Conservation (phyloP, 129 eudicot genomes). For the Lonicera japonica region DNA sequence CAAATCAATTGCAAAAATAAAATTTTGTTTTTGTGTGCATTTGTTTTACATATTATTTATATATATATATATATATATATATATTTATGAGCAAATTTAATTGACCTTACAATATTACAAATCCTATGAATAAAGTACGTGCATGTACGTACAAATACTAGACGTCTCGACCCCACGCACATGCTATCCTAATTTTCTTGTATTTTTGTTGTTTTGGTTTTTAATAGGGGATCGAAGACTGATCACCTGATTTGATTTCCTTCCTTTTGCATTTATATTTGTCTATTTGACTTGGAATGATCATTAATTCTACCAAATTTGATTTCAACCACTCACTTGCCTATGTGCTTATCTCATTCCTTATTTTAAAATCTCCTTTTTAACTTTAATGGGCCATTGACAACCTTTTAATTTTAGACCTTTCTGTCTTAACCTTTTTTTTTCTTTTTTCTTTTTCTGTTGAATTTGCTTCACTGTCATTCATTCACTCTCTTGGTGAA, state of each 20-base stretch:
- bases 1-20: too few species aligned
- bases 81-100: too few species aligned
- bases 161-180: conserved; percentile 19
- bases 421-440: not conserved
- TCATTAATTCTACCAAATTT: not conserved
- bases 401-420: not conserved
- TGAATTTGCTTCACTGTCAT: not conserved
- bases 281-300: conserved; percentile 8
- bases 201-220: not conserved
- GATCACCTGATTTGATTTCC: not conserved
- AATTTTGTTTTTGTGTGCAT: too few species aligned
- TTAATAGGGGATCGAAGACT: not conserved
- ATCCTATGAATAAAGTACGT: too few species aligned
- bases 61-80: too few species aligned
- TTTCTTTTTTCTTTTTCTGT: not conserved
- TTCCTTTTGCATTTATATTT: not conserved
- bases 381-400: not conserved
- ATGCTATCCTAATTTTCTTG: not conserved
- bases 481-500: not conserved
- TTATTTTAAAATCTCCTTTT: not conserved
- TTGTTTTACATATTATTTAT: too few species aligned
- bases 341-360: conserved; percentile 4
- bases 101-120: too few species aligned
- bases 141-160: too few species aligned
- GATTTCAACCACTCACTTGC: conserved; percentile 5